Evolutionary conservation across 495 filamentous ascomycete genomes (phyloP).

Genomic region (Coniosporium apollinis): DNA sequence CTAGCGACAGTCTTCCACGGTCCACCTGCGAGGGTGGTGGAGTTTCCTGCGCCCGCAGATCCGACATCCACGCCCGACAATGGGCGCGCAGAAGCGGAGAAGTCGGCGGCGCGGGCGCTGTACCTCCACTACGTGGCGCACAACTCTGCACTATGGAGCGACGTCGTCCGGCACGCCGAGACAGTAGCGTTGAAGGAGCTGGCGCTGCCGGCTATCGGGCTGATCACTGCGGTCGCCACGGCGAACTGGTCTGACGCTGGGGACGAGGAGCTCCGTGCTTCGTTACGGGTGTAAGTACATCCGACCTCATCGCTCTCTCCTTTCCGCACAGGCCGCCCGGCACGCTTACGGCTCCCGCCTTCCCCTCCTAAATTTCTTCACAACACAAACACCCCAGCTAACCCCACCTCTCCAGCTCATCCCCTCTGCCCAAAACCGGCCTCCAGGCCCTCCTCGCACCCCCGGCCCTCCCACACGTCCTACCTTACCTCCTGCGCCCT

Average conservation of each 20-base stretch:
- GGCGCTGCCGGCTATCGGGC: conserved; percentile 36
- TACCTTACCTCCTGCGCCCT: conserved; percentile 44
- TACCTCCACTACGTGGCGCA: conserved; percentile 39
- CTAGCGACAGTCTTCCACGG: conserved; percentile 40
- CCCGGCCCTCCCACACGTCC: conserved; percentile 32
- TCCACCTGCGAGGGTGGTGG: conserved; percentile 15
- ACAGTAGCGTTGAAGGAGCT: conserved; percentile 40
- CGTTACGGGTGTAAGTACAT: too few relatives aligned
- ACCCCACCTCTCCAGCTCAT: conserved; percentile 23
- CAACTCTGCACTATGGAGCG: conserved; percentile 32
- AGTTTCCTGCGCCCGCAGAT: conserved; percentile 22
- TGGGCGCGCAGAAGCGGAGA: conserved; percentile 26
- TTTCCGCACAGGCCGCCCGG: too few relatives aligned
- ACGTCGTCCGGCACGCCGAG: conserved; percentile 36
- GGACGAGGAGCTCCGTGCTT: too few relatives aligned
- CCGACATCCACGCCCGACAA: conserved; percentile 20
- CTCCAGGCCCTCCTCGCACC: conserved; percentile 34
- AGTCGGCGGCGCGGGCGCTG: conserved; percentile 37
- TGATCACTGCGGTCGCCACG: conserved; percentile 36
- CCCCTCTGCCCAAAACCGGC: conserved; percentile 25
- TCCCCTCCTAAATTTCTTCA: too few relatives aligned
- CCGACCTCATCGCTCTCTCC: too few relatives aligned
- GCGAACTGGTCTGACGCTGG: conserved; percentile 41
- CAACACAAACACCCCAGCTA: conserved; percentile 25
- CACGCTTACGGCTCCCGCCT: too few relatives aligned